Percentiles rank a stretch among this genome's conserved stretches.
These are phyloP conservation scores for Aspergillus quadrilineatus DNA, from an alignment of 2,329 filamentous ascomycete genomes.

Conservation along the genomic window DNA sequence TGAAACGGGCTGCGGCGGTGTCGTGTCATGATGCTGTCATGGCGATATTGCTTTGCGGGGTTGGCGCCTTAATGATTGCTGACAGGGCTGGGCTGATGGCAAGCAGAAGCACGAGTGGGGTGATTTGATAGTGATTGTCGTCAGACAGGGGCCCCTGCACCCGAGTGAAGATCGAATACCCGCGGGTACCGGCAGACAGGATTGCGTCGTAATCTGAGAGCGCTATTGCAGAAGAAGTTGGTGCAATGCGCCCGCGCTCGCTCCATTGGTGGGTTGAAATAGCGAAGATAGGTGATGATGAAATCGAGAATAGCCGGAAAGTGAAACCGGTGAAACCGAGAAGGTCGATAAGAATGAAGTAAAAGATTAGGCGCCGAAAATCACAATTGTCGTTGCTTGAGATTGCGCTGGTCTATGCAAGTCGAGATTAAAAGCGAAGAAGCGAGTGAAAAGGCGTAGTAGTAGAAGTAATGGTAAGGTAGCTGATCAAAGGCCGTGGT, in stretches of 20 bases:
- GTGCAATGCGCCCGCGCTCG: constrained; percentile 22
- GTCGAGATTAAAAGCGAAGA: constrained; percentile 9
- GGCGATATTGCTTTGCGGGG: constrained; percentile 15
- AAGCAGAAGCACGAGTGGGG: constrained; percentile 1
- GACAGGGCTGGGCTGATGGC: constrained; percentile 14
- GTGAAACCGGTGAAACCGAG: neutral
- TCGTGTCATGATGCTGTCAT: constrained; percentile 16
- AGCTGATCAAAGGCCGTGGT: constrained; percentile 22
- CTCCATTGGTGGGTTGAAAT: neutral
- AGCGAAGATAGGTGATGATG: neutral
- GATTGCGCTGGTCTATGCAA: constrained; percentile 9
- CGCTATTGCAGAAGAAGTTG: constrained; percentile 16
- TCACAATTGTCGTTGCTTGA: constrained; percentile 17
- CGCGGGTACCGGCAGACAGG: constrained; percentile 11
- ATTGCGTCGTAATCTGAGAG: constrained; percentile 16
- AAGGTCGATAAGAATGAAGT: neutral
- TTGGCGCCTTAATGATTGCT: constrained; percentile 2
- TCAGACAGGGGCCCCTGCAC: constrained; percentile 13
- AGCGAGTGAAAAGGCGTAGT: constrained; percentile 6
- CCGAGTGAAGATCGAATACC: constrained; percentile 13
- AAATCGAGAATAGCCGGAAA: neutral
- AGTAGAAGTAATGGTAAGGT: constrained; percentile 17
- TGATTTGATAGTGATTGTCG: constrained; percentile 12
- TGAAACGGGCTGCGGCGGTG: constrained; percentile 10
- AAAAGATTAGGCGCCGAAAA: constrained; percentile 7